A percentile compares a stretch with the other conserved stretches of the same genome.
Evolutionary conservation across 305 asterid species (phyloP).

Genomic region (Fraxinus sp.): DNA sequence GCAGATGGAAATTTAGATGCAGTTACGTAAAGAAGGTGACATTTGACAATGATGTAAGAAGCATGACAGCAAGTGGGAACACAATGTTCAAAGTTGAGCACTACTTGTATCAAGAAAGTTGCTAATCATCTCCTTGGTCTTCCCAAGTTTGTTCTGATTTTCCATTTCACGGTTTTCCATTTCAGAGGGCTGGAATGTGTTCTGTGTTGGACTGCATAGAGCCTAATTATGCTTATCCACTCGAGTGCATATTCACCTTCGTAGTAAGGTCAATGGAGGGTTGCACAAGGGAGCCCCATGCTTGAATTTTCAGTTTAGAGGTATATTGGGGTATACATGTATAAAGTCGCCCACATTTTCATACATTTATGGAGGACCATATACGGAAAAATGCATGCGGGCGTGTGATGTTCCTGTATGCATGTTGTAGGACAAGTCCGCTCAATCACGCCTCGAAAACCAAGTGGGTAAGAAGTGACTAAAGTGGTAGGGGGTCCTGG

Average conservation of each 20-base stretch:
- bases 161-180: neutral
- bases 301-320: neutral
- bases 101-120: neutral
- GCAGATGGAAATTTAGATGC: neutral
- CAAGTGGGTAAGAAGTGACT: too few relatives aligned
- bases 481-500: too few relatives aligned
- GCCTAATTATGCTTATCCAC: neutral
- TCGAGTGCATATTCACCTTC: neutral
- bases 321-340: neutral
- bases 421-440: neutral
- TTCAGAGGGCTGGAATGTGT: neutral
- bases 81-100: neutral
- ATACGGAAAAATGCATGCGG: neutral
- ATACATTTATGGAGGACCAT: neutral
- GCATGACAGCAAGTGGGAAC: slow-evolving; percentile 11
- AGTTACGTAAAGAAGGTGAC: neutral
- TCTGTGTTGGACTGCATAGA: neutral
- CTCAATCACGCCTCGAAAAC: neutral
- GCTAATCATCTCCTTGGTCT: neutral
- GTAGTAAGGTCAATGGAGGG: neutral
- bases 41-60: neutral
- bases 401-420: neutral
- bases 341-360: neutral
- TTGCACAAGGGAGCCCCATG: neutral
- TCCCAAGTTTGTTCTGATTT: neutral